Percentiles rank a stretch among this genome's conserved stretches.
Conservation (phyloP, 768 basidiomycete species). For the Lanmaoa pseudosensibilis region DNA sequence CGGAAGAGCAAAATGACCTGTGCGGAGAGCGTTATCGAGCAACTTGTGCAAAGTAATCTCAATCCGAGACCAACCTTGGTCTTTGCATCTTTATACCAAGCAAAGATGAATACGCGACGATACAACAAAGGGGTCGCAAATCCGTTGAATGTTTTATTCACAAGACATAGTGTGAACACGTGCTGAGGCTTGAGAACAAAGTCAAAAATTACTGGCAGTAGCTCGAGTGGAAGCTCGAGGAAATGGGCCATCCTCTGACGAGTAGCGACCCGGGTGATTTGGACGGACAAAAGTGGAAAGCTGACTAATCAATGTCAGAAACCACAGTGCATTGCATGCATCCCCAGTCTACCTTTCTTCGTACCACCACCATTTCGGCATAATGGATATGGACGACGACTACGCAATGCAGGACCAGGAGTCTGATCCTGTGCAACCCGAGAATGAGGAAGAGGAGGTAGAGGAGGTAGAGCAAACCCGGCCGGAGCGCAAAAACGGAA, state of each 20-base stretch:
- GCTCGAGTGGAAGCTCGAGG: constrained; percentile 62
- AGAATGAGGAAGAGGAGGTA: constrained; percentile 43
- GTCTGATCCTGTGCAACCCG: constrained; percentile 29
- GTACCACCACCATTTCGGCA: constrained; percentile 29
- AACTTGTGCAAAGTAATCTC: background rate
- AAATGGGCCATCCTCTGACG: constrained; percentile 39
- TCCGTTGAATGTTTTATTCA: constrained; percentile 53
- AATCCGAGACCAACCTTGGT: constrained; percentile 43
- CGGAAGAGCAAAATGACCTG: constrained; percentile 63
- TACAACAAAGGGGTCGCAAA: constrained; percentile 59
- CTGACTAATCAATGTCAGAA: too few relatives aligned
- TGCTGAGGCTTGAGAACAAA: constrained; percentile 53
- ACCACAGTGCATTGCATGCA: too few relatives aligned
- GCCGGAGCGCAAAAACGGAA: constrained; percentile 21
- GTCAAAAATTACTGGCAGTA: constrained; percentile 56
- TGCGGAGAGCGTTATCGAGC: background rate
- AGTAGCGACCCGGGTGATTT: background rate
- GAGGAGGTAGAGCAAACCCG: constrained; percentile 33
- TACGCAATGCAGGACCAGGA: constrained; percentile 29
- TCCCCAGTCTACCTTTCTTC: constrained; percentile 19
- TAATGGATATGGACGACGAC: constrained; percentile 38
- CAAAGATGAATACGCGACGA: constrained; percentile 56
- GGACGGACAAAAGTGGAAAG: constrained; percentile 10
- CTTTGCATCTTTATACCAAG: constrained; percentile 72
- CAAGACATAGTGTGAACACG: constrained; percentile 52